Conservation (phyloP, 345 rosid genomes). For the Ceriops zippeliana region DNA sequence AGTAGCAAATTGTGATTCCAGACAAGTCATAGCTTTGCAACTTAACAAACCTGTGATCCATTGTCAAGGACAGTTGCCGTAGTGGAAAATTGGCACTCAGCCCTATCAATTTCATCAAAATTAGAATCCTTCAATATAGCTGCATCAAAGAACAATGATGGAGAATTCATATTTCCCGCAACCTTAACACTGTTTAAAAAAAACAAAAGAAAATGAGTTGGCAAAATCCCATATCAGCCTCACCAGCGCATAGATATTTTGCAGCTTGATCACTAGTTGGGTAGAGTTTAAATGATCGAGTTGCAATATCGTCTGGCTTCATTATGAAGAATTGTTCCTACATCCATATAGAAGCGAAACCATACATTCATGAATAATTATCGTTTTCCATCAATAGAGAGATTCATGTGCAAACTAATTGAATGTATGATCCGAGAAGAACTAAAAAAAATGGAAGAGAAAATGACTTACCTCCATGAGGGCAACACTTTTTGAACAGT, state of each 20-base stretch:
- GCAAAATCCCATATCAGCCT: constrained; percentile 5
- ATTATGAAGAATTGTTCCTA: constrained; percentile 92
- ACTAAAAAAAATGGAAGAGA: background rate
- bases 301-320: constrained; percentile 60
- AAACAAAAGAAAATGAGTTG: background rate
- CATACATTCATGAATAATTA: background rate
- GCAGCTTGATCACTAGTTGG: constrained; percentile 87
- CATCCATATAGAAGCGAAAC: constrained; percentile 16
- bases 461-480: constrained; percentile 56
- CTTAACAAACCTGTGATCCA: constrained; percentile 67
- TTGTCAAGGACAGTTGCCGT: constrained; percentile 73
- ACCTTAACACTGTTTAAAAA: constrained; percentile 1
- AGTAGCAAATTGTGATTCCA: background rate
- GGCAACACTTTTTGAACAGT: constrained; percentile 75
- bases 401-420: background rate
- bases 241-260: constrained; percentile 67
- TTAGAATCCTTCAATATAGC: constrained; percentile 86
- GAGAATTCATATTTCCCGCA: constrained; percentile 6
- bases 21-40: constrained; percentile 6
- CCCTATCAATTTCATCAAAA: constrained; percentile 81
- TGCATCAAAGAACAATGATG: constrained; percentile 31
- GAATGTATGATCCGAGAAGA: background rate
- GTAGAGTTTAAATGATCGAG: constrained; percentile 67
- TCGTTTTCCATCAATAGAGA: background rate
- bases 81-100: constrained; percentile 85